Conservation (phyloP, 2,329 filamentous ascomycete genomes). For the Botrytis cinerea region DNA sequence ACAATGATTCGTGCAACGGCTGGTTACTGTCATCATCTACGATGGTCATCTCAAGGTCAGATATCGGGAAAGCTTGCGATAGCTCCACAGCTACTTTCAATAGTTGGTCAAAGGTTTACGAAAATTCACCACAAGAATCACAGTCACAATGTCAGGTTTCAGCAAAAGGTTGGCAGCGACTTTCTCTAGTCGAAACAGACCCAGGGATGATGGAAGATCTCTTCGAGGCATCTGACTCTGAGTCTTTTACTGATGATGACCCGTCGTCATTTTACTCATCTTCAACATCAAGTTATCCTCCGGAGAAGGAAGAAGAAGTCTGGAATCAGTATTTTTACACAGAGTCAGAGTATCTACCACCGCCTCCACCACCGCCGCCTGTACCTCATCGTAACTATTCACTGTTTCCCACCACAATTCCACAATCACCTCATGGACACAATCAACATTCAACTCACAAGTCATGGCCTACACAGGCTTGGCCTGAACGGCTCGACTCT, state of each 20-base stretch:
- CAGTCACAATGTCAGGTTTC: background rate
- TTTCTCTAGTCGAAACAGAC: conserved; percentile 20
- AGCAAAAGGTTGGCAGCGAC: conserved; percentile 8
- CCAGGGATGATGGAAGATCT: conserved; percentile 24
- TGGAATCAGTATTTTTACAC: conserved; percentile 23
- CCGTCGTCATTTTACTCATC: conserved; percentile 19
- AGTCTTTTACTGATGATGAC: conserved; percentile 15
- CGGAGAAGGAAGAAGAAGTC: conserved; percentile 18
- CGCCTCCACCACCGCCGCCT: background rate
- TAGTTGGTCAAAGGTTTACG: background rate
- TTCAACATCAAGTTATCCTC: conserved; percentile 19
- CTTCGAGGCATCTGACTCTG: conserved; percentile 8
- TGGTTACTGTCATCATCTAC: conserved; percentile 24
- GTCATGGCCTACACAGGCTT: conserved; percentile 16
- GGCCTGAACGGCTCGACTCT: conserved; percentile 24
- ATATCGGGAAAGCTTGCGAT: conserved; percentile 3
- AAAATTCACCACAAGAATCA: background rate
- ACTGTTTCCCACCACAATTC: conserved; percentile 7
- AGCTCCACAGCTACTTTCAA: background rate
- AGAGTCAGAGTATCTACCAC: background rate
- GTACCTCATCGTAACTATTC: conserved; percentile 12
- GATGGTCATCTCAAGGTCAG: conserved; percentile 20
- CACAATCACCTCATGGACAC: background rate
- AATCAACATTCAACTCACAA: conserved; percentile 22
- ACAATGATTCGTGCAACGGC: conserved; percentile 7